A percentile compares a stretch with the other conserved stretches of the same genome.
Conservation (phyloP, 1,139 yeast genomes). For the Candida freyschussii region DNA sequence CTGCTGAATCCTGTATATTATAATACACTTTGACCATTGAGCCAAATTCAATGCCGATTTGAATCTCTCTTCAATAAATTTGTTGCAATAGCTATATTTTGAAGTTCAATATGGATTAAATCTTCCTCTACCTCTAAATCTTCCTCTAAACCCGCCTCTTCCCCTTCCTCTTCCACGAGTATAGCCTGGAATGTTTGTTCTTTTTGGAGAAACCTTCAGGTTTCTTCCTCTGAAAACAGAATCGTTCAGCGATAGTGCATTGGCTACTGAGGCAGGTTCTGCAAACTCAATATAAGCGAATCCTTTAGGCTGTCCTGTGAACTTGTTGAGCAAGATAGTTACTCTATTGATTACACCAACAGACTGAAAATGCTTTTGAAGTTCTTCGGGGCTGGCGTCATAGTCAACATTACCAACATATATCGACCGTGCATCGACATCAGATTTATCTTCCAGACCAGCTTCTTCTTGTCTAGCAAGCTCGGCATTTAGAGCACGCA, state of each 20-base stretch:
- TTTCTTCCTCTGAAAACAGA: slow-evolving; percentile 61
- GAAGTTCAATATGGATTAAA: slow-evolving; percentile 32
- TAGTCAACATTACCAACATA: slow-evolving; percentile 88
- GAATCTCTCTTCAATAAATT: no score
- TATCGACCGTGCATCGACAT: slow-evolving; percentile 71
- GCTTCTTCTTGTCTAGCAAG: slow-evolving; percentile 41
- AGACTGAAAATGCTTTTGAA: slow-evolving; percentile 69
- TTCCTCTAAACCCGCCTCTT: slow-evolving; percentile 36
- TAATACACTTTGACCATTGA: no score
- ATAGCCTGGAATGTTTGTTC: slow-evolving; percentile 77
- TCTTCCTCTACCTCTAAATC: slow-evolving; percentile 28
- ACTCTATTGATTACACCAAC: slow-evolving; percentile 82
- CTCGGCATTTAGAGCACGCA: slow-evolving; percentile 49
- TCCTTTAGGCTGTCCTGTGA: slow-evolving; percentile 79
- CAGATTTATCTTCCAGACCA: slow-evolving; percentile 45
- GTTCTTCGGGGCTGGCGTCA: slow-evolving; percentile 71
- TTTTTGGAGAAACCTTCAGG: slow-evolving; percentile 66
- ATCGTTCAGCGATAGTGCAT: slow-evolving; percentile 67
- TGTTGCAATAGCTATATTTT: no score
- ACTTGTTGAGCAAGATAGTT: slow-evolving; percentile 68
- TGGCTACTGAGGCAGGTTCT: slow-evolving; percentile 54
- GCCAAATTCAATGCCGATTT: no score
- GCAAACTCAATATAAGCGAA: slow-evolving; percentile 81
- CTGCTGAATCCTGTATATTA: no score
- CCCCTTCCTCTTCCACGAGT: slow-evolving; percentile 43